Conservation (phyloP, 306 rosid genomes). For the Sicyos baderoa region DNA sequence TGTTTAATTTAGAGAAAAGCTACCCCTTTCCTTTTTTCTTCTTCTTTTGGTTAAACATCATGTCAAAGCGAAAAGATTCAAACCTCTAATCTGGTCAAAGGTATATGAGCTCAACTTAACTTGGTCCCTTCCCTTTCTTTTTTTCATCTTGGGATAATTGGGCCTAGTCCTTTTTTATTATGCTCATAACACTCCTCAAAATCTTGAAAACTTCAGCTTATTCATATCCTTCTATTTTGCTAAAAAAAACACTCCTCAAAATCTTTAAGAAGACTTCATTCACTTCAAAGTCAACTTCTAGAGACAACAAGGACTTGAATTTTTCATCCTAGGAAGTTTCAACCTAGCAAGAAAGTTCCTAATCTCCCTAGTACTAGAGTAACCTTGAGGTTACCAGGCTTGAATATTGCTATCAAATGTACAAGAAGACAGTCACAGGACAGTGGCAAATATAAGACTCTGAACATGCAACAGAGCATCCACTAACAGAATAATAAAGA, state of each 20-base stretch:
- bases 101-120: no score
- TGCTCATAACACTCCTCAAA: not conserved
- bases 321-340: not conserved
- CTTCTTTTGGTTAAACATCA: no score
- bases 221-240: not conserved
- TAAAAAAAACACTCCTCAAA: not conserved
- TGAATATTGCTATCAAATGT: constrained; percentile 6
- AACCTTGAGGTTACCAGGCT: not conserved
- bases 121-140: not conserved
- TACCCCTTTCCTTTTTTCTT: not conserved
- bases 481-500: constrained; percentile 11
- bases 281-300: not conserved
- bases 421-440: not conserved
- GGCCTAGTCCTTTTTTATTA: not conserved
- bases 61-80: no score
- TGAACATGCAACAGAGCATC: constrained; percentile 12
- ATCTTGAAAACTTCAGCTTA: not conserved
- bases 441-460: constrained; percentile 5
- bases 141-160: not conserved
- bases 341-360: not conserved
- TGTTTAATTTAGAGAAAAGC: not conserved
- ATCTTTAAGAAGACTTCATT: not conserved
- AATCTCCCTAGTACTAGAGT: not conserved
- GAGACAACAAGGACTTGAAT: not conserved
- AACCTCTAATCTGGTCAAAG: no score